Conservation (phyloP, 495 filamentous ascomycete genomes). For the Aspergillus sclerotiicarbonarius region DNA sequence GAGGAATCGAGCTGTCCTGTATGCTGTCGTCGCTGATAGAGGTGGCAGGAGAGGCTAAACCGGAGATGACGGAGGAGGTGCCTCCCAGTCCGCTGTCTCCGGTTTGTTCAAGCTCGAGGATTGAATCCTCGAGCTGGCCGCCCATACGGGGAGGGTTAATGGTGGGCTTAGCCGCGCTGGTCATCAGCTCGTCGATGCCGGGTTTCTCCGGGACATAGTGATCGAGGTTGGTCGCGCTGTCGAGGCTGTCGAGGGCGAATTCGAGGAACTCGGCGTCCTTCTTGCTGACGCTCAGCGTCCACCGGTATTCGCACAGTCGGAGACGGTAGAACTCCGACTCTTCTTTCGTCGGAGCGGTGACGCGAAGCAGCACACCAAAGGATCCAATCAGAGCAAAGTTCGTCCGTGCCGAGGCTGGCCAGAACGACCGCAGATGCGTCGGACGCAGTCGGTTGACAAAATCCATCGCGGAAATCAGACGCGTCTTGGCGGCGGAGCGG, state of each 20-base stretch:
- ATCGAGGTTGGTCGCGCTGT: conserved; percentile 46
- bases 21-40: conserved; percentile 27
- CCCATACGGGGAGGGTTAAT: conserved; percentile 11
- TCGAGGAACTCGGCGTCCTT: conserved; percentile 72
- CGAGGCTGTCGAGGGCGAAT: conserved; percentile 49
- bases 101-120: conserved; percentile 15
- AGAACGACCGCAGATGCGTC: conserved; percentile 53
- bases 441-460: conserved; percentile 58
- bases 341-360: conserved; percentile 79
- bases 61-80: conserved; percentile 33
- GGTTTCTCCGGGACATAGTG: conserved; percentile 49
- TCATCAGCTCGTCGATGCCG: conserved; percentile 49
- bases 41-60: conserved; percentile 34
- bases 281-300: conserved; percentile 84
- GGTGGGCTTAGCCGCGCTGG: conserved; percentile 31
- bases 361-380: conserved; percentile 70
- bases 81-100: conserved; percentile 15
- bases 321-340: conserved; percentile 95
- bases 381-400: conserved; percentile 57
- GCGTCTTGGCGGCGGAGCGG: conserved; percentile 72
- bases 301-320: conserved; percentile 83
- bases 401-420: conserved; percentile 52
- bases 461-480: conserved; percentile 56
- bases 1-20: conserved; percentile 18
- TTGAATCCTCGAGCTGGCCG: conserved; percentile 19